Conservation (phyloP, 371 early-diverging fungal species). For the Mortierella polycephala region DNA sequence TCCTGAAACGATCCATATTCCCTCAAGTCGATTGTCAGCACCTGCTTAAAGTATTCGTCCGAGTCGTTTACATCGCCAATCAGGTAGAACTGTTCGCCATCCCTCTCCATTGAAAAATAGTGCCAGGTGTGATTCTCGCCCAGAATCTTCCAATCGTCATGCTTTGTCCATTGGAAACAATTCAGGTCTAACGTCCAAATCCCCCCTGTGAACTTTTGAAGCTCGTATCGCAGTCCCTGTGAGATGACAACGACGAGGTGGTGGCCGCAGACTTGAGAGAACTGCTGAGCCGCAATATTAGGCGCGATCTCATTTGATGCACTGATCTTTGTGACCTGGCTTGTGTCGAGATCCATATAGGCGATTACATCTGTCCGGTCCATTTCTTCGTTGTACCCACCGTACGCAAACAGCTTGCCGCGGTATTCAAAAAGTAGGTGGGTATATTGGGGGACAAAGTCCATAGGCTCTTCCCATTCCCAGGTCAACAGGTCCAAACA, state of each 20-base stretch:
- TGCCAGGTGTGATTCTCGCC: conserved; percentile 69
- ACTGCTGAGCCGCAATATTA: conserved; percentile 71
- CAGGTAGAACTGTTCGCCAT: conserved; percentile 64
- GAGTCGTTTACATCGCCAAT: conserved; percentile 70
- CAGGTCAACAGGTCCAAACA: conserved; percentile 70
- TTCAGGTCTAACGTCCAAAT: conserved; percentile 73
- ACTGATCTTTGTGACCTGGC: conserved; percentile 61
- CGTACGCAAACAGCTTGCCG: conserved; percentile 71
- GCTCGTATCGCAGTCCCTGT: conserved; percentile 56
- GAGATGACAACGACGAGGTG: conserved; percentile 72
- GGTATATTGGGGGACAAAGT: conserved; percentile 67
- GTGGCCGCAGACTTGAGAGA: conserved; percentile 73
- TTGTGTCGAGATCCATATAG: conserved; percentile 63
- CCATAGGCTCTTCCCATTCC: conserved; percentile 71
- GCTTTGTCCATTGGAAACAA: conserved; percentile 72
- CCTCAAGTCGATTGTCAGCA: conserved; percentile 68
- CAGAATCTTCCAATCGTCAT: conserved; percentile 63
- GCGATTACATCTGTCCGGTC: conserved; percentile 69
- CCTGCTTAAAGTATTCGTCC: conserved; percentile 69
- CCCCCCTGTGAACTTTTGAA: conserved; percentile 61
- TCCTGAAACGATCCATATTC: conserved; percentile 67
- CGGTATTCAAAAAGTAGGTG: conserved; percentile 70
- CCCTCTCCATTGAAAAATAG: conserved; percentile 71
- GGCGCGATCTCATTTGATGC: conserved; percentile 68
- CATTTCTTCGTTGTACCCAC: conserved; percentile 73